Base-by-base conservation (phyloP, 495 filamentous ascomycete species). In the Penicillium malachiteum region DNA sequence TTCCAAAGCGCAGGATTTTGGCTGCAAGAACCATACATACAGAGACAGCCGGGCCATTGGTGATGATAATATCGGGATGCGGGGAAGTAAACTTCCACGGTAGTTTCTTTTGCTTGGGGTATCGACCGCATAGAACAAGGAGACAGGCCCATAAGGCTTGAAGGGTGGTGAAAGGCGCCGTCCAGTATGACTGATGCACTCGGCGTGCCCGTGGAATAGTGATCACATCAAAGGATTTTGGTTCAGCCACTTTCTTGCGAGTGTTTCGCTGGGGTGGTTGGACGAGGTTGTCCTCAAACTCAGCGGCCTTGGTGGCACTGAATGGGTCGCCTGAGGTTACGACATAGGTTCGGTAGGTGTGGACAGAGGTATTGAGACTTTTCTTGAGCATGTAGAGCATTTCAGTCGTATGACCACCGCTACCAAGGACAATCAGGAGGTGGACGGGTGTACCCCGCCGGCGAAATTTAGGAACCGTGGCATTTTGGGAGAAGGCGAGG, bases 401-500 rank as follows among this genome's bases (percentile, higher is more conserved):
- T 75, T 98, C 94, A 11, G 90, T 83, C 1, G 93, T 96, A 75
- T 98, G 94, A 5, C 94, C 94, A 53, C 94, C 94, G 30, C 88
- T 93, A 38, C 94, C 94, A 49, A 97, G 86, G 48, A 97, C 83
- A 53, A 95, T 79, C 21, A 96, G 76, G 45, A 94, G 76, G 69
- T 91, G 92, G 33, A 83, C 80, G 18, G 81, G 77, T 11, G 62
- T 48, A 46, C 63, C 41, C 34, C 45, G 63, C 12, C 56, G 50
- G 45, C 71, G 74, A 52, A 63, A 62, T 67, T 68, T 68, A 18
- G 68, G 60, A 9, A 74, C 59, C 32, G 45, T 32, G 18, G 61
- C 65, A 54, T 68, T 69, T 8, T 77, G 73, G n/a, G 73, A 72
- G 14, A 62, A 58, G 13, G 57, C 43, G 4, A 74, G 67, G 8